Percentiles rank a stretch among this genome's conserved stretches.
Evolutionary conservation across 169 alveolate genomes (phyloP).

Genomic region (Plasmodium blacklocki): DNA sequence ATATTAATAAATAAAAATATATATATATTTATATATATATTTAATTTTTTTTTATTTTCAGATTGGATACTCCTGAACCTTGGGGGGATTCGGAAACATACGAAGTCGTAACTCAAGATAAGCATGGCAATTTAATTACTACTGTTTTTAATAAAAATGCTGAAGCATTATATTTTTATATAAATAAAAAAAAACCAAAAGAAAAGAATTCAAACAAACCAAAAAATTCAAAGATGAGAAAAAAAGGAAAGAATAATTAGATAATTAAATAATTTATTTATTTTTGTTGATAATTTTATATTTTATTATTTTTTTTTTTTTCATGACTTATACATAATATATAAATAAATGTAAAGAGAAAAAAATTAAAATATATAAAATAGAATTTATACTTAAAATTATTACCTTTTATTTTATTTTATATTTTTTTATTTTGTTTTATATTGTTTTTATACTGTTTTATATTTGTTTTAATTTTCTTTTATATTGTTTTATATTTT

Average conservation of each 20-base stretch:
- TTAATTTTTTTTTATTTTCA: slow-evolving; percentile 3
- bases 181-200: slow-evolving; percentile 5
- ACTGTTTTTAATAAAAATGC: slow-evolving; percentile 58
- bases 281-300: too few species aligned
- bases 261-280: not conserved
- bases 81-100: slow-evolving; percentile 62
- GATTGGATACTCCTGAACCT: slow-evolving; percentile 73
- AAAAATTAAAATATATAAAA: not conserved
- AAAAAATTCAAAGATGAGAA: slow-evolving; percentile 34
- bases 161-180: slow-evolving; percentile 61
- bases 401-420: not conserved
- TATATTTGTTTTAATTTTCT: too few species aligned
- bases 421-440: not conserved
- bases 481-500: not conserved
- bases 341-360: not conserved
- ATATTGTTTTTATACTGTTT: not conserved
- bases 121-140: slow-evolving; percentile 23
- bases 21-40: not conserved
- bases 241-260: not conserved
- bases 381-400: too few species aligned
- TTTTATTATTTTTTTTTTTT: too few species aligned
- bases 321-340: too few species aligned
- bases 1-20: not conserved
- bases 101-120: slow-evolving; percentile 18
- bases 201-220: slow-evolving; percentile 10